Evolutionary conservation across 2,329 filamentous ascomycete species (phyloP).

Genomic region (Penicillium sp.): DNA sequence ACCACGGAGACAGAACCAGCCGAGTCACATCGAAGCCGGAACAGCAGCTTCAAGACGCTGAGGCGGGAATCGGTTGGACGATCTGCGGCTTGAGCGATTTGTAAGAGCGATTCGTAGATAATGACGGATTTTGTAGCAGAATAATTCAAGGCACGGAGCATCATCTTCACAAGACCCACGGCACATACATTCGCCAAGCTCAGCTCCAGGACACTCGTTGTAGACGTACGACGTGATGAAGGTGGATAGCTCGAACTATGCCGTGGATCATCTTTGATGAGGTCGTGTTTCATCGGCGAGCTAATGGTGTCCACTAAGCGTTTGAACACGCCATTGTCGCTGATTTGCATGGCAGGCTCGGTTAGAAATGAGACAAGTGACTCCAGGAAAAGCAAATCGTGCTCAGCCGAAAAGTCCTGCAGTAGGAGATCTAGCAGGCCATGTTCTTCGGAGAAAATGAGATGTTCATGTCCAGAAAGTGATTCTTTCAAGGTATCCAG

Average conservation of each 20-base stretch:
- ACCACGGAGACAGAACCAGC: conserved; percentile 73
- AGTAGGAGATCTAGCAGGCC: conserved; percentile 36
- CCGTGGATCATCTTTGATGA: conserved; percentile 28
- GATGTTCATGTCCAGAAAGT: conserved; percentile 31
- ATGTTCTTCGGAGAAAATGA: conserved; percentile 32
- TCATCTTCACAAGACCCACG: conserved; percentile 70
- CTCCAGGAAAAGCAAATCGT: conserved; percentile 40
- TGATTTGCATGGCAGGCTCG: conserved; percentile 30
- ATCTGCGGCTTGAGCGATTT: conserved; percentile 59
- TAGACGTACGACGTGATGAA: conserved; percentile 32
- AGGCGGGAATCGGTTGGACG: conserved; percentile 69
- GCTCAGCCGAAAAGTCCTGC: conserved; percentile 36
- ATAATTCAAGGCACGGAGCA: conserved; percentile 68
- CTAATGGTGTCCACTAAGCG: conserved; percentile 34
- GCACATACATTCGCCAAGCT: conserved; percentile 63
- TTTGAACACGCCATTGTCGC: conserved; percentile 34
- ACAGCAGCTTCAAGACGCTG: conserved; percentile 73
- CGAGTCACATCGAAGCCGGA: conserved; percentile 80
- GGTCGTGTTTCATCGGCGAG: conserved; percentile 38
- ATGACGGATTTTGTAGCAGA: conserved; percentile 64
- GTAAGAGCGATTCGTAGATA: conserved; percentile 63
- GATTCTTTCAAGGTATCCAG: conserved; percentile 42
- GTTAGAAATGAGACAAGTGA: conserved; percentile 41
- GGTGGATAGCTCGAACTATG: conserved; percentile 41
- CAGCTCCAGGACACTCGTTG: conserved; percentile 30